phyloP scores from a whole-genome alignment of 306 rosid genomes.

The Cucumis cinereus region DNA sequence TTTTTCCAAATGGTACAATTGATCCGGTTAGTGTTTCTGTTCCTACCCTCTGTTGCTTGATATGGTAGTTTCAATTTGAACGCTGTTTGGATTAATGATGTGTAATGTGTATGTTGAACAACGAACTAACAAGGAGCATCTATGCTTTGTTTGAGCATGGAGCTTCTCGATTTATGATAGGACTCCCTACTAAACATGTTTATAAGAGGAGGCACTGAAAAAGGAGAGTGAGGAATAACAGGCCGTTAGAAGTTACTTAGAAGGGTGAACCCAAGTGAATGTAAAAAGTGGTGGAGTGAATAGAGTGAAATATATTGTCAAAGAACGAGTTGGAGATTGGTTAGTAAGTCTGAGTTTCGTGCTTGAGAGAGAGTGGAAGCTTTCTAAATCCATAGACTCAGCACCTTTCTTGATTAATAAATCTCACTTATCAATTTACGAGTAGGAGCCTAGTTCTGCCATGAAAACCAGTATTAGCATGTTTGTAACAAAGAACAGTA shows the following conservation, averaged over 20 bases:
- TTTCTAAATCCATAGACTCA: too few species aligned
- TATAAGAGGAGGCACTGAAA: too few species aligned
- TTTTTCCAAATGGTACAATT: conserved; percentile 61
- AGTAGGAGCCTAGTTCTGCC: background rate
- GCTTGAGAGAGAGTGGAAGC: too few species aligned
- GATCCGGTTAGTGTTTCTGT: conserved; percentile 55
- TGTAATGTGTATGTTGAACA: background rate
- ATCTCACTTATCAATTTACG: background rate
- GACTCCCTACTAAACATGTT: background rate
- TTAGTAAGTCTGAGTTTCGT: too few species aligned
- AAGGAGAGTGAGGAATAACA: too few species aligned
- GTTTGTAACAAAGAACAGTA: background rate
- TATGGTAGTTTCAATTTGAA: background rate
- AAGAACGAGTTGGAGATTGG: too few species aligned
- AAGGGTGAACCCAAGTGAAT: too few species aligned
- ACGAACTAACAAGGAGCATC: background rate
- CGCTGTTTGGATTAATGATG: background rate
- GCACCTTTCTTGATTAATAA: too few species aligned
- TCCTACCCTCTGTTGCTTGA: background rate
- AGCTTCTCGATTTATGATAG: background rate
- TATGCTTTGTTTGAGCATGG: background rate
- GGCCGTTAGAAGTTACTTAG: too few species aligned
- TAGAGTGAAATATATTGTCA: too few species aligned
- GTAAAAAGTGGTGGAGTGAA: too few species aligned
- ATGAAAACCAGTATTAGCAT: background rate